phyloP scores from a whole-genome alignment of 805 yeast genomes.

The Starmerella riodocensis region DNA sequence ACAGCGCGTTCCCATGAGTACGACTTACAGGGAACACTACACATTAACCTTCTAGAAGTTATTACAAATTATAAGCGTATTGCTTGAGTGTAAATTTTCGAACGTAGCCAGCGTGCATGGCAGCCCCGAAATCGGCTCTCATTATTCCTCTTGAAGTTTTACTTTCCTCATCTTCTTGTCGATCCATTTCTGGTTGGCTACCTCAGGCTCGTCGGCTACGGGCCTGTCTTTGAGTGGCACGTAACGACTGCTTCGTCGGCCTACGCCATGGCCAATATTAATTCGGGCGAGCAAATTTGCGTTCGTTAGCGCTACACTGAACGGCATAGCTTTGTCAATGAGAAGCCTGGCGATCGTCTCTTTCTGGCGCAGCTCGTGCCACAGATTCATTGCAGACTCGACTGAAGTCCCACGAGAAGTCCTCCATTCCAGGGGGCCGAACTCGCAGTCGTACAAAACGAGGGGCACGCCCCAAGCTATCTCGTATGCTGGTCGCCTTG shows the following conservation, averaged over 20 bases:
- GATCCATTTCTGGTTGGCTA: slow-evolving; percentile 50
- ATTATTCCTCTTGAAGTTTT: not conserved
- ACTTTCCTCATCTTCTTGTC: slow-evolving; percentile 15
- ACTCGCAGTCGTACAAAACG: slow-evolving; percentile 73
- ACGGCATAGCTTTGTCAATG: slow-evolving; percentile 28
- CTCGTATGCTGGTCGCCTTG: slow-evolving; percentile 64
- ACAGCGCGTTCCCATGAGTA: no score
- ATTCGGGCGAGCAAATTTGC: slow-evolving; percentile 4
- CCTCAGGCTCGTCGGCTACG: slow-evolving; percentile 51
- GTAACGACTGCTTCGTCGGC: slow-evolving; percentile 41
- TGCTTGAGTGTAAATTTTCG: no score
- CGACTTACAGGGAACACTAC: no score
- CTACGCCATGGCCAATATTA: slow-evolving; percentile 69
- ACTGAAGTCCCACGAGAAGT: slow-evolving; percentile 17
- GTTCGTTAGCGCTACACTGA: not conserved
- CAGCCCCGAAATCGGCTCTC: no score
- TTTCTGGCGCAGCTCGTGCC: slow-evolving; percentile 47
- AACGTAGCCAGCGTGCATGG: no score
- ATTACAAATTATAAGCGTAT: no score
- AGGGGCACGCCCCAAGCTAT: slow-evolving; percentile 87
- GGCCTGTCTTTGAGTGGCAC: slow-evolving; percentile 45
- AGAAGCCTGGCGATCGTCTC: slow-evolving; percentile 40
- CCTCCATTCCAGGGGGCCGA: slow-evolving; percentile 56
- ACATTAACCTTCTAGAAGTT: no score
- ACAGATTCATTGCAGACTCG: slow-evolving; percentile 30